Evolutionary conservation across 2,329 filamentous ascomycete genomes (phyloP).

Genomic region (Endocalyx cinctus): DNA sequence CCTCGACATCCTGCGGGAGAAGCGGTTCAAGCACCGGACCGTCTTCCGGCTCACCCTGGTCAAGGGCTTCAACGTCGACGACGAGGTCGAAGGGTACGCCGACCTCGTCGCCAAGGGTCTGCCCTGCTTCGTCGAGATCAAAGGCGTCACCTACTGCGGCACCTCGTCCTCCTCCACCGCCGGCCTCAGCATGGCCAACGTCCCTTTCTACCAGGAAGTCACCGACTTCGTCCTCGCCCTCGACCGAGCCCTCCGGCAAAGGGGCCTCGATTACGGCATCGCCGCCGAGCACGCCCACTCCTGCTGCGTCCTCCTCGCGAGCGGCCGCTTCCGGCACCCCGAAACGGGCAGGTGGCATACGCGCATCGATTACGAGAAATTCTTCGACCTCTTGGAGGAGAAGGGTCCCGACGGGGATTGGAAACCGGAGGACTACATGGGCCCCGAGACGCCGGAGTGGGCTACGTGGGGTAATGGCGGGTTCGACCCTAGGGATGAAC

Average conservation of each 20-base stretch:
- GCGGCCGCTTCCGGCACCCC: slow-evolving; percentile 69
- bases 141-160: slow-evolving; percentile 95
- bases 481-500: slow-evolving; percentile 84
- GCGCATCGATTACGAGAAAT: slow-evolving; percentile 81
- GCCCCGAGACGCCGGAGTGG: slow-evolving; percentile 82
- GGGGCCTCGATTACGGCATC: slow-evolving; percentile 80
- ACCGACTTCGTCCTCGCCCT: slow-evolving; percentile 75
- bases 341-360: slow-evolving; percentile 83
- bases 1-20: slow-evolving; percentile 80
- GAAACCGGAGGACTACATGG: slow-evolving; percentile 87
- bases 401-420: slow-evolving; percentile 63
- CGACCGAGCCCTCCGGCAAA: slow-evolving; percentile 60
- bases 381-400: slow-evolving; percentile 79
- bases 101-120: slow-evolving; percentile 80
- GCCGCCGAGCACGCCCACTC: slow-evolving; percentile 93
- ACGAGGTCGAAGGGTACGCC: slow-evolving; percentile 87
- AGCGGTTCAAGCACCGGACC: slow-evolving; percentile 80
- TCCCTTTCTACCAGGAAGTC: slow-evolving; percentile 92
- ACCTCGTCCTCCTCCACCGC: slow-evolving; percentile 79
- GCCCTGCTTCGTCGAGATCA: slow-evolving; percentile 91
- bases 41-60: slow-evolving; percentile 94
- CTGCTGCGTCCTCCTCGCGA: slow-evolving; percentile 85
- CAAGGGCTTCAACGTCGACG: slow-evolving; percentile 96
- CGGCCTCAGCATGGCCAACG: slow-evolving; percentile 93
- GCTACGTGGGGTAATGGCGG: slow-evolving; percentile 91